Evolutionary conservation across 108 stramenopile species (phyloP).

Genomic region (Conticribra weissflogii): DNA sequence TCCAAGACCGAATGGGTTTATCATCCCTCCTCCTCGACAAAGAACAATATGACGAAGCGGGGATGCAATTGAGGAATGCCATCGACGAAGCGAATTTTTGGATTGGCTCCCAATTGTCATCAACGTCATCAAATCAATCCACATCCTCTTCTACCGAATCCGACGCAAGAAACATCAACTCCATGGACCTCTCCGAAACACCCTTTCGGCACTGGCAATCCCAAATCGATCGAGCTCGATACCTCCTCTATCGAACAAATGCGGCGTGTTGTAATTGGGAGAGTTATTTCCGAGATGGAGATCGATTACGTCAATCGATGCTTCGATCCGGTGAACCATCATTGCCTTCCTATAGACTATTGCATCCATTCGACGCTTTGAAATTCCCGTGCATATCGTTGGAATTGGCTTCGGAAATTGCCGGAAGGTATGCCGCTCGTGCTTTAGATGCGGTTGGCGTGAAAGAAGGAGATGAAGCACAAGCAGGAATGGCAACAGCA

Average conservation of each 20-base stretch:
- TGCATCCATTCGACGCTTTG: conserved; percentile 66
- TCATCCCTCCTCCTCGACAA: conserved; percentile 55
- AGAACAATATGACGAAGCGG: conserved; percentile 56
- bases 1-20: conserved; percentile 63
- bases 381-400: conserved; percentile 59
- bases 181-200: conserved; percentile 16
- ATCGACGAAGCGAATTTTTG: conserved; percentile 39
- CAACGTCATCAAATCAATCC: not conserved
- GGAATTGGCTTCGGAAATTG: conserved; percentile 51
- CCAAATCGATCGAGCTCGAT: conserved; percentile 40
- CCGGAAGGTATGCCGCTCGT: conserved; percentile 40
- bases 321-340: not conserved
- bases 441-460: conserved; percentile 43
- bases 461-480: no score
- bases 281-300: conserved; percentile 43
- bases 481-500: not conserved
- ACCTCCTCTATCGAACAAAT: conserved; percentile 52
- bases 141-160: not conserved
- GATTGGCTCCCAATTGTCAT: conserved; percentile 11
- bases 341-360: conserved; percentile 19
- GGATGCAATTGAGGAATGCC: conserved; percentile 32
- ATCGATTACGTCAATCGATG: conserved; percentile 28
- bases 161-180: not conserved
- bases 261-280: conserved; percentile 60
- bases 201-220: conserved; percentile 33